phyloP scores from a whole-genome alignment of 2,329 filamentous ascomycete species.

The Penicillium oxalicum region DNA sequence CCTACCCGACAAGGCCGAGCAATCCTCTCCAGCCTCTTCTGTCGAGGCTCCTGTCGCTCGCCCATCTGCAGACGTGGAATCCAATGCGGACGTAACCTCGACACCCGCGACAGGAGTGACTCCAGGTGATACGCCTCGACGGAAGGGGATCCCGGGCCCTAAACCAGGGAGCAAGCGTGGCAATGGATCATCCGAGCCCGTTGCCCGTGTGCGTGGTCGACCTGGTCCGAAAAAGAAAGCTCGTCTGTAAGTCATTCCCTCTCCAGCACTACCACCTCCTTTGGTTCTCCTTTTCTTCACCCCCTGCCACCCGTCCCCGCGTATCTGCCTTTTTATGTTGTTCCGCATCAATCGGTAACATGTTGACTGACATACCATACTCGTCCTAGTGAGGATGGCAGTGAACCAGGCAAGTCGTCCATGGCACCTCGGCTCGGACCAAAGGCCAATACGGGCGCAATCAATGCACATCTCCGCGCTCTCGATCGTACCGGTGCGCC shows the following conservation, averaged over 20 bases:
- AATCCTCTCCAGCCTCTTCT: conserved; percentile 34
- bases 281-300: neutral
- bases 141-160: conserved; percentile 67
- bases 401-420: conserved; percentile 36
- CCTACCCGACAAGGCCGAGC: conserved; percentile 24
- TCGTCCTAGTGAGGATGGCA: conserved; percentile 45
- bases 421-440: conserved; percentile 76
- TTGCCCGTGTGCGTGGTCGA: conserved; percentile 65
- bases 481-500: conserved; percentile 89
- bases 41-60: conserved; percentile 30
- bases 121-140: conserved; percentile 53
- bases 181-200: conserved; percentile 37
- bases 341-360: no score
- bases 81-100: conserved; percentile 36
- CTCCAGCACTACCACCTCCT: no score
- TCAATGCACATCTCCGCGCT: conserved; percentile 91
- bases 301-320: no score
- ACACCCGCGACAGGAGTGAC: conserved; percentile 38
- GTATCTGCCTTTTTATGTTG: no score
- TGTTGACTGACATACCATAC: conserved; percentile 1
- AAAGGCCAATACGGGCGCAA: conserved; percentile 93
- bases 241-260: conserved; percentile 66
- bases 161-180: conserved; percentile 59
- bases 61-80: conserved; percentile 37
- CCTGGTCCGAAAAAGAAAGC: conserved; percentile 96